Percentiles rank a stretch among this genome's conserved stretches.
phyloP scores from a whole-genome alignment of 225 moss, liverwort and hornwort genomes.

The Climacium dendroides region DNA sequence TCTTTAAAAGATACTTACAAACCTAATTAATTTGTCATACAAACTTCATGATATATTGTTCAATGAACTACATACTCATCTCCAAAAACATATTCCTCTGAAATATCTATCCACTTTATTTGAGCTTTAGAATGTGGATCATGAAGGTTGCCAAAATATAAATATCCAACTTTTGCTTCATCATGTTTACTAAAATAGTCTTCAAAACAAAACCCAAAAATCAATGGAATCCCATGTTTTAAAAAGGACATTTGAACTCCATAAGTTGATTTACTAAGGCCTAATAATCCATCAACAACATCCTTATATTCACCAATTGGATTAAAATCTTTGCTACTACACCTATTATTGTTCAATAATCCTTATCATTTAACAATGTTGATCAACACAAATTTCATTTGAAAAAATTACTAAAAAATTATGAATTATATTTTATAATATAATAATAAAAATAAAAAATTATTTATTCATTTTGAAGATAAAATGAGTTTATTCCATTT shows the following conservation, averaged over 20 bases:
- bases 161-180: conserved; percentile 7
- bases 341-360: not conserved
- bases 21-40: not conserved
- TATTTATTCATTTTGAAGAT: no score
- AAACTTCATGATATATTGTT: not conserved
- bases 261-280: not conserved
- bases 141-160: conserved; percentile 8
- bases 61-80: conserved; percentile 7
- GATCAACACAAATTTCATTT: not conserved
- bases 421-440: not conserved
- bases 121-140: not conserved
- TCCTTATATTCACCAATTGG: conserved; percentile 1
- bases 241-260: not conserved
- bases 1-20: not conserved
- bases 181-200: not conserved
- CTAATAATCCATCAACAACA: conserved; percentile 7
- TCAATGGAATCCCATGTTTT: not conserved
- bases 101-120: not conserved
- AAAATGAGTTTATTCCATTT: not conserved
- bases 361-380: no score
- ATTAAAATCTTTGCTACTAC: not conserved
- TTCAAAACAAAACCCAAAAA: conserved; percentile 12
- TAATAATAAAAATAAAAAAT: no score
- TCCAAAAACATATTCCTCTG: not conserved
- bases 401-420: not conserved